Percentiles rank a stretch among this genome's conserved stretches.
Conservation (phyloP, 805 yeast genomes). For the Metschnikowia picachoensis region DNA sequence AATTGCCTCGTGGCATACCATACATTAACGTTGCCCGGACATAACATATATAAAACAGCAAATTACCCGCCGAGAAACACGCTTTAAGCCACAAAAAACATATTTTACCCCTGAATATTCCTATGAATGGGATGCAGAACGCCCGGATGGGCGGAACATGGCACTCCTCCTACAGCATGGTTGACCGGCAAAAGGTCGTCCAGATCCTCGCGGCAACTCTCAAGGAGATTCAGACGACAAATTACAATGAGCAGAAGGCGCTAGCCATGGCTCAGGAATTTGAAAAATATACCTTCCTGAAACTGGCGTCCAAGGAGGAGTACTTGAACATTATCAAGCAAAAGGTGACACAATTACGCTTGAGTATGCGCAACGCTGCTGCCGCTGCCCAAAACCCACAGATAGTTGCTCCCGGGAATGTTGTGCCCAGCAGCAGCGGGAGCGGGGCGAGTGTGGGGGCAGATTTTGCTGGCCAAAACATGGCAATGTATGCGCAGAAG, state of each 20-base stretch:
- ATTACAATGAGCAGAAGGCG: slow-evolving; percentile 34
- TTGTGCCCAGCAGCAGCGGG: slow-evolving; percentile 1
- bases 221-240: slow-evolving; percentile 33
- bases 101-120: background rate
- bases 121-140: slow-evolving; percentile 21
- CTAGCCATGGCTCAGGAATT: slow-evolving; percentile 60
- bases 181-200: slow-evolving; percentile 40
- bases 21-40: no score
- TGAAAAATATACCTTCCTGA: slow-evolving; percentile 61
- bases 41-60: no score
- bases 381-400: background rate
- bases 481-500: slow-evolving; percentile 8
- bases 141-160: slow-evolving; percentile 24
- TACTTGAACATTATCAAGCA: slow-evolving; percentile 45
- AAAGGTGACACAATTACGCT: slow-evolving; percentile 33
- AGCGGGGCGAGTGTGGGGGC: background rate
- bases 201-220: slow-evolving; percentile 35
- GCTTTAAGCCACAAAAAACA: no score
- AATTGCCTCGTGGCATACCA: no score
- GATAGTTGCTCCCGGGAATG: background rate
- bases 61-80: no score
- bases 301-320: slow-evolving; percentile 54
- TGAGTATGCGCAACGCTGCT: slow-evolving; percentile 16
- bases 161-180: slow-evolving; percentile 22
- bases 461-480: slow-evolving; percentile 4